Evolutionary conservation across 768 basidiomycete species (phyloP).

Genomic region (Roridomyces roridus): DNA sequence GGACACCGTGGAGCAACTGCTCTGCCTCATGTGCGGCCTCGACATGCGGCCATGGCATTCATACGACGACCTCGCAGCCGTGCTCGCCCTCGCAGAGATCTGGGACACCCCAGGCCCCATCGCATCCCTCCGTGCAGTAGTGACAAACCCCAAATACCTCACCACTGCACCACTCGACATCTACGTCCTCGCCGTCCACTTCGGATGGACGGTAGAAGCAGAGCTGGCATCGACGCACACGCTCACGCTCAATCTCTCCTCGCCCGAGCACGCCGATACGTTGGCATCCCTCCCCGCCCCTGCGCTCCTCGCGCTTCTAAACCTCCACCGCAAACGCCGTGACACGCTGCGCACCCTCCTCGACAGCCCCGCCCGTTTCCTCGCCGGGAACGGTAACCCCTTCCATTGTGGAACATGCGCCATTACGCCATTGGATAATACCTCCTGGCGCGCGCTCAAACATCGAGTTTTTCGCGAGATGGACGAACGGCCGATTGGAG

Average conservation of each 20-base stretch:
- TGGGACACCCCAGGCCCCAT: constrained; percentile 72
- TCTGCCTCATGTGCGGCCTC: constrained; percentile 64
- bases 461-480: constrained; percentile 61
- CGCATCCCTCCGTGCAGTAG: constrained; percentile 58
- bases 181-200: constrained; percentile 64
- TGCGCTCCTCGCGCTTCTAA: constrained; percentile 58
- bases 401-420: constrained; percentile 63
- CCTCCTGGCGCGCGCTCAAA: constrained; percentile 68
- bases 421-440: constrained; percentile 57
- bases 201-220: constrained; percentile 65
- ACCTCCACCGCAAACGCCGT: constrained; percentile 62
- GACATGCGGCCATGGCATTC: constrained; percentile 53
- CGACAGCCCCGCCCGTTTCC: constrained; percentile 66
- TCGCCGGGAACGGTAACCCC: constrained; percentile 48
- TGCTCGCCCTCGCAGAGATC: constrained; percentile 69
- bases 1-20: constrained; percentile 56
- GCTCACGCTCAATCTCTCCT: constrained; percentile 57
- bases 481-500: constrained; percentile 64
- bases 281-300: constrained; percentile 57
- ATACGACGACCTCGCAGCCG: constrained; percentile 57
- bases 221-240: constrained; percentile 63
- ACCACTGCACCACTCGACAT: constrained; percentile 52
- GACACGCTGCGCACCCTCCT: constrained; percentile 57
- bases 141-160: constrained; percentile 54
- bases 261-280: constrained; percentile 44